Conservation (phyloP, 805 yeast genomes). For the Yamadazyma takamatsuzukensis region DNA sequence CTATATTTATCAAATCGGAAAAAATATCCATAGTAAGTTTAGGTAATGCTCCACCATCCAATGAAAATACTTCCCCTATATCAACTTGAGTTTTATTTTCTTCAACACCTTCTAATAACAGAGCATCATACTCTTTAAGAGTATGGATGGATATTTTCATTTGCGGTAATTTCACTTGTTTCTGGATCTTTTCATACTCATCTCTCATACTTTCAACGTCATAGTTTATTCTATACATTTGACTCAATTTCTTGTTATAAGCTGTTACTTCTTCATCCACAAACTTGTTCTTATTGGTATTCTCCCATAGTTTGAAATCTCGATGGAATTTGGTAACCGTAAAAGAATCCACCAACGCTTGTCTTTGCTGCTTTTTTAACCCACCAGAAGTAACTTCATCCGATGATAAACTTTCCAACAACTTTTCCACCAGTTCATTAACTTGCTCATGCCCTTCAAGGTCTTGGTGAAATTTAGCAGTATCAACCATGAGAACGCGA, state of each 20-base stretch:
- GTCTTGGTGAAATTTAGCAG: too few relatives aligned
- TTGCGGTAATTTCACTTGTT: conserved; percentile 23
- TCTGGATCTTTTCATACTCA: conserved; percentile 21
- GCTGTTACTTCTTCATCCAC: conserved; percentile 19
- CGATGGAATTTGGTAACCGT: conserved; percentile 27
- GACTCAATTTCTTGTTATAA: conserved; percentile 29
- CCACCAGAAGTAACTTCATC: too few relatives aligned
- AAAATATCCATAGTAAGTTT: conserved; percentile 26
- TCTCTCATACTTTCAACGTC: conserved; percentile 18
- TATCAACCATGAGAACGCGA: too few relatives aligned
- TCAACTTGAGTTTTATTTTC: conserved; percentile 5
- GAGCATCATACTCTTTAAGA: conserved; percentile 18
- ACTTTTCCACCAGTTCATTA: not conserved
- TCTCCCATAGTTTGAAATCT: conserved; percentile 28
- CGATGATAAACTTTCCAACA: too few relatives aligned
- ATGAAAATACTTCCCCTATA: conserved; percentile 24
- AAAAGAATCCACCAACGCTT: conserved; percentile 32
- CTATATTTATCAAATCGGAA: conserved; percentile 28
- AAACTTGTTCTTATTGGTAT: conserved; percentile 14
- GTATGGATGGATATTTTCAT: conserved; percentile 27
- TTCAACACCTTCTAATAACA: not conserved
- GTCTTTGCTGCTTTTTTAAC: conserved; percentile 11
- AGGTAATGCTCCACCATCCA: conserved; percentile 22
- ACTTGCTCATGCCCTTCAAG: not conserved
- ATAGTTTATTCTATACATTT: conserved; percentile 24